Evolutionary conservation across 179 eudicot genomes (phyloP).

Genomic region (Beta lomatogona): DNA sequence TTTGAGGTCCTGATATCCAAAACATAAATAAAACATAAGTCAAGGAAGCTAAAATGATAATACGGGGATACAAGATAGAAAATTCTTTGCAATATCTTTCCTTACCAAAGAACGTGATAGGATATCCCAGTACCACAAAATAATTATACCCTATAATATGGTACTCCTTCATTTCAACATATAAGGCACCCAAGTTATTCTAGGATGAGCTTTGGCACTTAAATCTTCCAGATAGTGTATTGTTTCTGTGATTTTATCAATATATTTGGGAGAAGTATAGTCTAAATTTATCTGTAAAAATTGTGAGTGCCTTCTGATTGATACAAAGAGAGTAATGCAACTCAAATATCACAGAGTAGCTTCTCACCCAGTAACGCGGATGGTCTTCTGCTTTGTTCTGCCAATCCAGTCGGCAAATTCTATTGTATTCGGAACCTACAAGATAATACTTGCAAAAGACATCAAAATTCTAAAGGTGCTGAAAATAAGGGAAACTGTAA

Average conservation of each 20-base stretch:
- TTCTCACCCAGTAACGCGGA: constrained; percentile 88
- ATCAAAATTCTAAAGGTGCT: constrained; percentile 14
- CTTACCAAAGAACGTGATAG: neutral
- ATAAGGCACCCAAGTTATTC: neutral
- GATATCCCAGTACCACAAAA: neutral
- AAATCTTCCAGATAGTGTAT: too few relatives aligned
- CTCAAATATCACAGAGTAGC: constrained; percentile 18
- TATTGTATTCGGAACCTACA: constrained; percentile 88
- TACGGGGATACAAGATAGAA: neutral
- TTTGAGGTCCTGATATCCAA: constrained; percentile 73
- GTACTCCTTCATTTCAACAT: neutral
- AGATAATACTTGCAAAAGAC: constrained; percentile 13
- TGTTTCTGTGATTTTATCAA: too few relatives aligned
- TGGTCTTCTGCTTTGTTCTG: constrained; percentile 90
- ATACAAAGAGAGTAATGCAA: neutral
- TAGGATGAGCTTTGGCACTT: neutral
- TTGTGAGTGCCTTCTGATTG: neutral
- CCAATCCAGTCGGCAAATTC: constrained; percentile 99
- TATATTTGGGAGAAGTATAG: neutral
- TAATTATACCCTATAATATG: neutral
- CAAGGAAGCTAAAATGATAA: neutral
- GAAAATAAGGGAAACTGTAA: neutral
- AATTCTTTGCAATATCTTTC: neutral
- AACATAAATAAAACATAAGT: constrained; percentile 19
- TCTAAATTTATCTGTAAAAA: neutral